Evolutionary conservation across 805 yeast genomes (phyloP), one percentile per base, ranked within the genome.

Genomic region (Pichia rugopelliculosa): DNA sequence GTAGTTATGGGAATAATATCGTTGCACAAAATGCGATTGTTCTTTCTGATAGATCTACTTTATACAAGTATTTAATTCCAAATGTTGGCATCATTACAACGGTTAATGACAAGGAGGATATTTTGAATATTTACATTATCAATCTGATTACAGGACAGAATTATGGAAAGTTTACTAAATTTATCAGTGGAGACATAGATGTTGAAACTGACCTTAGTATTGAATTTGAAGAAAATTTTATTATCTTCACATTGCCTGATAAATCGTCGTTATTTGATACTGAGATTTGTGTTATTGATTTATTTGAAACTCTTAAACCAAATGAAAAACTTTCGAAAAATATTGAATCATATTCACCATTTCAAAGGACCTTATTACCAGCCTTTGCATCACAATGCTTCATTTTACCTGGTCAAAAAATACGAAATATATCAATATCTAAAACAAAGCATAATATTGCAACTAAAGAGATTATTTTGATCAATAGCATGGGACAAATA

Each of bases 21-120:
- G 67, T 74, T 5, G 79, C 83, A 0, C 82, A 83, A 13, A 61
- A 82, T 42, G 97, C 95, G 9, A 73, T 77, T 23, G 77, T 84
- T 0, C 66, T 85, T 25, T 82, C 83, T 20, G 81, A 84, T 55
- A 75, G 87, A 59, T 71, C 82, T 1, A 91, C 87, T 1, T 66
- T 88, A 36, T 88, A 90, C 75, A 93, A 91, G 64, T 90, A 84
- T 61, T 66, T 90, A 50, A 74, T 85, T 57, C 95, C 95, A 20
- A 79, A 86, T 56, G 74, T 82, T 3, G 66, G 82, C 0, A 60
- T 71, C 9, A 56, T 48, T 17, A 20, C 46, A 2, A 42, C 49
- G 1, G 8, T 5, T 5, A 36, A 18, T 17, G 27, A n/a, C 7
- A 23, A 18, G 1, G 25, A 13, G 34, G 22, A 56, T 0, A 41